Evolutionary conservation across 2,329 filamentous ascomycete genomes (phyloP).

Genomic region (Gaeumannomyces sp.): DNA sequence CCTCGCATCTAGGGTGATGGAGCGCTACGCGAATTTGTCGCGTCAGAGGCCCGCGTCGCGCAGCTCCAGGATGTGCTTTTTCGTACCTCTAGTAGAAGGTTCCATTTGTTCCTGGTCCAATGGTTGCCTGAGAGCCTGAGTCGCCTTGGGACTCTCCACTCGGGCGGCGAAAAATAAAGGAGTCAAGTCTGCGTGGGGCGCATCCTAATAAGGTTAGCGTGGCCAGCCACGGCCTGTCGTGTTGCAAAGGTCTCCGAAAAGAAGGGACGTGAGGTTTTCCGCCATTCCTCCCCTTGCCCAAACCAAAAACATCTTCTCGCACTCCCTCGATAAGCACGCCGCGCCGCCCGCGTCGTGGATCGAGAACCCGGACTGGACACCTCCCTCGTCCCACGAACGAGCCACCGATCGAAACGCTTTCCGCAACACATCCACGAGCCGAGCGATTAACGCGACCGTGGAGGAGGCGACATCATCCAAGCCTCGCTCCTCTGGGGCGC

Average conservation of each 20-base stretch:
- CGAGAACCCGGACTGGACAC: slow-evolving; percentile 17
- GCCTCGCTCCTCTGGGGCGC: slow-evolving; percentile 10
- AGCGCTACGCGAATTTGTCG: not conserved
- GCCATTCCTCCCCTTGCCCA: slow-evolving; percentile 24
- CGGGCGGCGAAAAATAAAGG: not conserved
- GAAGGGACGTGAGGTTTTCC: slow-evolving; percentile 35
- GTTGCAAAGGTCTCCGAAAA: not conserved
- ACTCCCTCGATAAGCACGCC: slow-evolving; percentile 10
- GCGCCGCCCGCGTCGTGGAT: slow-evolving; percentile 40
- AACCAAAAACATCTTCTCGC: slow-evolving; percentile 4
- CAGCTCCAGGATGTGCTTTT: not conserved
- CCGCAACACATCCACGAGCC: not conserved
- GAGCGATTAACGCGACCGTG: slow-evolving; percentile 10
- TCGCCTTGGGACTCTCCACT: not conserved
- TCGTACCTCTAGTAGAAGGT: not conserved
- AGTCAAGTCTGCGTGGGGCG: not conserved
- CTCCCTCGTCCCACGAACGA: slow-evolving; percentile 1
- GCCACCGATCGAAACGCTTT: slow-evolving; percentile 4
- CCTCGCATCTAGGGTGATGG: not conserved
- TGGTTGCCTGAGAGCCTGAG: not conserved
- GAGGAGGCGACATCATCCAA: slow-evolving; percentile 8
- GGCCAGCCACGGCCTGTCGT: not conserved
- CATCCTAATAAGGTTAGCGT: not conserved
- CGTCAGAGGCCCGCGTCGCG: not conserved
- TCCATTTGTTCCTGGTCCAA: too few species aligned